phyloP scores from a whole-genome alignment of 257 asterid genomes.

The Nicotiana tabacum region DNA sequence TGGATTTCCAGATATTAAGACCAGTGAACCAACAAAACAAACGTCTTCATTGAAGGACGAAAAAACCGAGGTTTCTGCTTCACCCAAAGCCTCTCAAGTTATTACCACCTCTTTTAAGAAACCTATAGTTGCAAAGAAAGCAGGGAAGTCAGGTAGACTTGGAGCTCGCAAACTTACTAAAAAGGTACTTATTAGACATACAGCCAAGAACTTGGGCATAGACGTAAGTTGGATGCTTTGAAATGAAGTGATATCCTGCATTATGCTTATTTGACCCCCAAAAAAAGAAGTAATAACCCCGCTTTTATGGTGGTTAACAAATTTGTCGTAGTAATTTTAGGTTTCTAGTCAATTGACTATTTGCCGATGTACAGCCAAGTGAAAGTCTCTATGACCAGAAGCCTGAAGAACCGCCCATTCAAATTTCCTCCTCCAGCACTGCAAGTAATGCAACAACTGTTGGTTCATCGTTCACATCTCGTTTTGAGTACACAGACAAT shows the following conservation, averaged over 20 bases:
- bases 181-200: constrained; percentile 45
- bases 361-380: constrained; percentile 49
- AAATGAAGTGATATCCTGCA: neutral
- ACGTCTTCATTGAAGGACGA: constrained; percentile 41
- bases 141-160: constrained; percentile 85
- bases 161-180: constrained; percentile 89
- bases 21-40: constrained; percentile 41
- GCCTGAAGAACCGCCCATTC: constrained; percentile 74
- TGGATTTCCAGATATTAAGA: constrained; percentile 52
- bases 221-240: neutral
- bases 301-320: neutral
- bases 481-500: constrained; percentile 77
- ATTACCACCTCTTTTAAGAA: constrained; percentile 51
- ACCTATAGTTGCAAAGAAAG: constrained; percentile 70
- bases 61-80: constrained; percentile 48
- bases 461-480: constrained; percentile 54
- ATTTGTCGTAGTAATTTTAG: neutral
- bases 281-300: neutral
- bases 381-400: constrained; percentile 95
- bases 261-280: neutral
- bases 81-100: constrained; percentile 68
- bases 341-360: neutral
- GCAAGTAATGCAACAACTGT: constrained; percentile 39
- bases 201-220: neutral
- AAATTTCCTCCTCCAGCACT: constrained; percentile 51